Base-by-base conservation (phyloP, 2,329 filamentous ascomycete species). In the Parastagonospora avenae region DNA sequence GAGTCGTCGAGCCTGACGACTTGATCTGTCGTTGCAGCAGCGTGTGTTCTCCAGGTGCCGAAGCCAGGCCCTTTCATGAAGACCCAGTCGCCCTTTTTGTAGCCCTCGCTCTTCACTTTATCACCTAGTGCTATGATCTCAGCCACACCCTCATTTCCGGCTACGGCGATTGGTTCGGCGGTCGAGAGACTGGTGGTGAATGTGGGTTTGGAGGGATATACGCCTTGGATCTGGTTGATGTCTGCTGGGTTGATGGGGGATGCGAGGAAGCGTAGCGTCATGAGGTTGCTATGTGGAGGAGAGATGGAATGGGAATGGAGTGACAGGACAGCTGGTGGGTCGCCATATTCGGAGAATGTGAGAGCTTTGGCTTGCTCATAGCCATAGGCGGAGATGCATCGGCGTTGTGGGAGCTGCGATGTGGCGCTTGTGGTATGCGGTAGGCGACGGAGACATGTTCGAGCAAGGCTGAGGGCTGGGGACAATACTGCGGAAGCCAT, bases 201-300 rank as follows among this genome's bases (percentile, higher is more conserved):
- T 38, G 83, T 79, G 0, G 92, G 92, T 71, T 91, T 91, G 39
- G 86, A 86, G 55, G 93, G 93, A 78, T 99, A 99, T 4, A 93
- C 92, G 60, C 94, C 94, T 79, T 99, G 94, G 67, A 99, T 90
- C 67, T 93, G 93, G 80, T 99, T 99, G 75, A 99, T 90, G 77
- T 99, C 94, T 68, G 94, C 92, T 19, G 94, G 94, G 78, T 99
- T 99, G 74, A 99, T 91, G 50, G 94, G 91, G 1, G 92, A 86
- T 29, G 92, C 90, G 65, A 99, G 90, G 65, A 94, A 88, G 73
- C 91, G 91, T 53, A 99, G 80, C 47, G 93, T 92, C 62, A 95
- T 78, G 57, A 83, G 78, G 48, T 83, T 78, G 41, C 90, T 88
- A 57, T 92, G 83, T 3, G 85, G 82, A 2, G 90, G 89, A 4